These are phyloP conservation scores for Paulownia fortunei DNA, from an alignment of 257 asterid genomes.

Conservation along the genomic window DNA sequence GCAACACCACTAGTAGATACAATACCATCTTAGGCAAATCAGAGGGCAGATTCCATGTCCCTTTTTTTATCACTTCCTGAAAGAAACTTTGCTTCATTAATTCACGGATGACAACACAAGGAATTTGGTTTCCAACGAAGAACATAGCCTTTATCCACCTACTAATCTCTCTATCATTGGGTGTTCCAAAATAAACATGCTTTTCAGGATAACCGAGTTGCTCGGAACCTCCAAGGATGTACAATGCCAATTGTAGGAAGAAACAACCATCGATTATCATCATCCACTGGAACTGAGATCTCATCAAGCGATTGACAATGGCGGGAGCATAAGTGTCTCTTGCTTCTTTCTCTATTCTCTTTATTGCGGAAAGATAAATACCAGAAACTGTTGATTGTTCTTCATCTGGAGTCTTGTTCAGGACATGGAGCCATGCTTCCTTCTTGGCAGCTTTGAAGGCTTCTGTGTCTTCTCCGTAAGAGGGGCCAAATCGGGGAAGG, in stretches of 20 bases:
- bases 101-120: neutral
- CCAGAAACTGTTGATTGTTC: neutral
- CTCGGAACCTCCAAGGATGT: constrained; percentile 4
- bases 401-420: neutral
- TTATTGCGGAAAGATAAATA: neutral
- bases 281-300: neutral
- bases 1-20: neutral
- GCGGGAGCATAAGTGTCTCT: neutral
- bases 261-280: constrained; percentile 22
- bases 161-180: neutral
- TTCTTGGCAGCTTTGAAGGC: neutral
- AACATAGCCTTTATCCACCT: neutral
- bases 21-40: neutral
- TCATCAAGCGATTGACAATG: neutral
- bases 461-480: neutral
- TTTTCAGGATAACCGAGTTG: neutral
- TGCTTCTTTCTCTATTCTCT: neutral
- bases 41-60: neutral
- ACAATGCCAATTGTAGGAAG: constrained; percentile 19
- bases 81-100: constrained; percentile 4
- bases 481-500: constrained; percentile 11
- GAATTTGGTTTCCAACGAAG: constrained; percentile 3
- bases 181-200: neutral
- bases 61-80: neutral
- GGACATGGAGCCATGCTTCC: neutral